Evolutionary conservation across 495 filamentous ascomycete genomes (phyloP), one percentile per base, ranked within the genome.

Genomic region (Xylaria longipes): DNA sequence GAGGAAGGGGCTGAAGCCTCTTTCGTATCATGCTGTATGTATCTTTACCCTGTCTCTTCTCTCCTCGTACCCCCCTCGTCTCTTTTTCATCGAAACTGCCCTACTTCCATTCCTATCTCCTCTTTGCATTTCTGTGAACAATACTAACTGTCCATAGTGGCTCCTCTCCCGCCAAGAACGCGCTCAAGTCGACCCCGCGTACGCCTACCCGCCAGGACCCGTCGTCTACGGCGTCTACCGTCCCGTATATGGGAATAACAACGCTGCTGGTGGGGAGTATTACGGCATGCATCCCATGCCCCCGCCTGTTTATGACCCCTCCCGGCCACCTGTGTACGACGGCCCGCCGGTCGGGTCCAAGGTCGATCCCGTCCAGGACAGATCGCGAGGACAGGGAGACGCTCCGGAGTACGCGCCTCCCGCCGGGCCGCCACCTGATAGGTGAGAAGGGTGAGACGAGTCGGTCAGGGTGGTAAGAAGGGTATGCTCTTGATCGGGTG

Each of bases 21-120:
- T 93, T 54, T 76, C 71, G 39, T 94, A 94, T 78, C 92, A 95
- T 78, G 82, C 88, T 74, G 91, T 94, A 84, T 27, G 85, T 76
- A 27, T 45, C 22, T 31, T 22, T 37, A 29, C 11, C 31, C 57
- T 35, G 25, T 48, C 35, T 29, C 4, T 8, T 52, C 67, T 39
- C 31, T 60, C 12, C 54, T 61, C n/a, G n/a, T n/a, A n/a, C n/a
- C n/a, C n/a, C 63, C 46, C 0, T 8, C 60, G 41, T 46, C n/a
- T 39, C 27, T 1, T 8, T 43, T 6, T 0, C 43, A n/a, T n/a
- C n/a, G n/a, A n/a, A n/a, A n/a, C n/a, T n/a, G n/a, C 20, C 43
- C 5, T 17, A 3, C 2, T 15, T 45, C 15, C 0, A 45, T 17
- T 15, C 3, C 15, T 5, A 45, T 45, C 14, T 20, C 41, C 15